Evolutionary conservation across 257 asterid species (phyloP).

Genomic region (Salvia splendens): DNA sequence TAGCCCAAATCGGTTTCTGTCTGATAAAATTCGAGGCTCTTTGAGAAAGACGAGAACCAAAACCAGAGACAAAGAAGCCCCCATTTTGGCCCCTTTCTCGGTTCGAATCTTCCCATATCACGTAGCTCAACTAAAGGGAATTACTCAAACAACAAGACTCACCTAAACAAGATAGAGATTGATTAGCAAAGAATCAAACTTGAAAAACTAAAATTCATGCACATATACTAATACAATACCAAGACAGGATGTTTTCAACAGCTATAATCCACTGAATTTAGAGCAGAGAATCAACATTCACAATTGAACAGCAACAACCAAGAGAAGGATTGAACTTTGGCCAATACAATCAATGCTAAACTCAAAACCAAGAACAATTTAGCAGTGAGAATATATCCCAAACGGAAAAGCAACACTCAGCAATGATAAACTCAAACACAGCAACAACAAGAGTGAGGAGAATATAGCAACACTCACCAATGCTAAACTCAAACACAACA

Average conservation of each 20-base stretch:
- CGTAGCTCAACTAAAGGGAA: slow-evolving; percentile 41
- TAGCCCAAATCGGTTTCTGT: slow-evolving; percentile 66
- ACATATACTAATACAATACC: background rate
- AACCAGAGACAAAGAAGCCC: too few relatives aligned
- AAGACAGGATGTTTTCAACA: background rate
- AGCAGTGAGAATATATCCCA: slow-evolving; percentile 89
- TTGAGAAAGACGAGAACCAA: too few relatives aligned
- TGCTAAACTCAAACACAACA: slow-evolving; percentile 89
- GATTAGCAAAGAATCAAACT: background rate
- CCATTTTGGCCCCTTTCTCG: slow-evolving; percentile 66
- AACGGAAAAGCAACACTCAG: slow-evolving; percentile 62
- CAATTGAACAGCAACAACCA: background rate
- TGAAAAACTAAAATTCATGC: background rate
- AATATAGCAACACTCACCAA: slow-evolving; percentile 66
- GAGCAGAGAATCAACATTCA: background rate
- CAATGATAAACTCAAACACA: slow-evolving; percentile 89
- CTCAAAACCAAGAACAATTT: slow-evolving; percentile 85
- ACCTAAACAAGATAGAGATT: background rate
- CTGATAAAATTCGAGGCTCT: slow-evolving; percentile 53
- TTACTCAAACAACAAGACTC: background rate
- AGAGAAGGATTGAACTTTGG: slow-evolving; percentile 13
- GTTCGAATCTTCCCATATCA: slow-evolving; percentile 67
- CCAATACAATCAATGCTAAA: slow-evolving; percentile 96
- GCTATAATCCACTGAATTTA: background rate
- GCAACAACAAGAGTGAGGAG: slow-evolving; percentile 86